phyloP scores from a whole-genome alignment of 345 rosid species.

The Luvunga scandens region DNA sequence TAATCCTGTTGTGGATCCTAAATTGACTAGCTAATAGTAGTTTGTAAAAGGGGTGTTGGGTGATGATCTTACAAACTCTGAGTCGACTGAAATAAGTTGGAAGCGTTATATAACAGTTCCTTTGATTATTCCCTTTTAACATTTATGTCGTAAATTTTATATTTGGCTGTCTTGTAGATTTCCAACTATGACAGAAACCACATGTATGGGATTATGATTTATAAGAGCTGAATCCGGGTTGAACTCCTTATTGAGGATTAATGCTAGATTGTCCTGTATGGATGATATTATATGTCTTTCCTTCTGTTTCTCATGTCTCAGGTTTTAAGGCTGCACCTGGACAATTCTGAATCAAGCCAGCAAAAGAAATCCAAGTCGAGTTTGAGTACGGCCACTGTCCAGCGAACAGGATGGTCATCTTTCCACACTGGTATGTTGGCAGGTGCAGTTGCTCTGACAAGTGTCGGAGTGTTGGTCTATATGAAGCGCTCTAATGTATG shows the following conservation, averaged over 20 bases:
- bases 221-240: background rate
- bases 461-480: conserved; percentile 64
- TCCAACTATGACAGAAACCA: background rate
- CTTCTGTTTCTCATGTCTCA: conserved; percentile 17
- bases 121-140: background rate
- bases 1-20: too few species aligned
- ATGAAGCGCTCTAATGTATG: conserved; percentile 61
- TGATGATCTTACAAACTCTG: background rate
- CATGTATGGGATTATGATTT: background rate
- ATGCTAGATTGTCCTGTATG: background rate
- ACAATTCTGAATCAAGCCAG: conserved; percentile 41
- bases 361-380: conserved; percentile 20
- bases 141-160: too few species aligned
- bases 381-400: conserved; percentile 15
- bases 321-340: conserved; percentile 77
- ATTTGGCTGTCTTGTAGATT: too few species aligned
- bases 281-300: background rate
- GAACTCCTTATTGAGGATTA: background rate
- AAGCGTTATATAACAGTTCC: background rate
- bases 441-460: conserved; percentile 61
- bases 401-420: conserved; percentile 31
- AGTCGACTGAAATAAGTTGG: background rate
- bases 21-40: too few species aligned
- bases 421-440: conserved; percentile 47
- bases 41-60: background rate